These are phyloP conservation scores for Camelina neglecta DNA, from an alignment of 345 rosid species.

Conservation along the genomic window DNA sequence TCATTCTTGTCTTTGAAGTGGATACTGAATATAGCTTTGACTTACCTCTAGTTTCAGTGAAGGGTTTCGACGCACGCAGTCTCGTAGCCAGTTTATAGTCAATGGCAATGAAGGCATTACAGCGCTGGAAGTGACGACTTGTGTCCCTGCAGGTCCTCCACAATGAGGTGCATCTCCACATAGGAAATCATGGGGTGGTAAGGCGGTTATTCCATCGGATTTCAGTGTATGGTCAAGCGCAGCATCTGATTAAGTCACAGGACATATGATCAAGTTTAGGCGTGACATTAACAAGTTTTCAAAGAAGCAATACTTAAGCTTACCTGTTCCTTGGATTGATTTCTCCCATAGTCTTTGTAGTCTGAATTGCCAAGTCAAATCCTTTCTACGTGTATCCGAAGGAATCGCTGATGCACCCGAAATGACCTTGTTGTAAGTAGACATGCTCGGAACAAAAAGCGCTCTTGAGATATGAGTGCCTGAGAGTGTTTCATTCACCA, in stretches of 20 bases:
- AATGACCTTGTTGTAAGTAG: slow-evolving; percentile 76
- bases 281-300: slow-evolving; percentile 1
- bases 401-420: slow-evolving; percentile 59
- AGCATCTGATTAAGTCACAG: slow-evolving; percentile 48
- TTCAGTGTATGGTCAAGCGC: slow-evolving; percentile 46
- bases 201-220: slow-evolving; percentile 37
- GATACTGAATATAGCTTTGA: slow-evolving; percentile 17
- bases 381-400: slow-evolving; percentile 49
- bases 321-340: slow-evolving; percentile 68
- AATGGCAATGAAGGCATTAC: slow-evolving; percentile 76
- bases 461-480: slow-evolving; percentile 82
- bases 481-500: slow-evolving; percentile 40
- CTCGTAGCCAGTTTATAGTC: slow-evolving; percentile 69
- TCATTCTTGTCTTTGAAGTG: background rate
- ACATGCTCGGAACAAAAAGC: slow-evolving; percentile 81
- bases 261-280: slow-evolving; percentile 23
- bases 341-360: slow-evolving; percentile 81
- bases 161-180: slow-evolving; percentile 57
- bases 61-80: slow-evolving; percentile 67
- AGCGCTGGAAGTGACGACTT: slow-evolving; percentile 53
- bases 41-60: slow-evolving; percentile 69
- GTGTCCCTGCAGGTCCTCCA: slow-evolving; percentile 45
- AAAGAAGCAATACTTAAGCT: slow-evolving; percentile 12
- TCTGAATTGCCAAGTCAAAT: slow-evolving; percentile 78
- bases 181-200: slow-evolving; percentile 65